Percentiles rank a stretch among this genome's conserved stretches.
Evolutionary conservation across 2,329 filamentous ascomycete genomes (phyloP).

Genomic region (Colletotrichum godetiae): DNA sequence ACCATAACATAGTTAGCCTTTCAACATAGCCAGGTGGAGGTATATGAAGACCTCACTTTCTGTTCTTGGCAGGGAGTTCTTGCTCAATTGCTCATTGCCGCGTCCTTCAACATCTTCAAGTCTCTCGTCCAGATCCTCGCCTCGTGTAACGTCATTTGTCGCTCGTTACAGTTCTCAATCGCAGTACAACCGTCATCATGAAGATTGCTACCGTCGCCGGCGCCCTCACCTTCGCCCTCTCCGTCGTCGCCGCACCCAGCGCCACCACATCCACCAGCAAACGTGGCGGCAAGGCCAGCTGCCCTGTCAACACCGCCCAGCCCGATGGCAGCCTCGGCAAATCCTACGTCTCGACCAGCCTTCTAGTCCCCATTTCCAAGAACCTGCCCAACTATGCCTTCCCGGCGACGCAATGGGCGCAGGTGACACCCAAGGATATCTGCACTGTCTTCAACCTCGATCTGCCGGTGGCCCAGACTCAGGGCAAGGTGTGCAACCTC

Average conservation of each 20-base stretch:
- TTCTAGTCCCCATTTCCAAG: conserved; percentile 28
- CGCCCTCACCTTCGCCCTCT: conserved; percentile 1
- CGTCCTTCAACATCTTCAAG: neutral
- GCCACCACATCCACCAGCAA: neutral
- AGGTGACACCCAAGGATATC: conserved; percentile 18
- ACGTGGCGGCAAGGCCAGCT: neutral
- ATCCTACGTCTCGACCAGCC: conserved; percentile 13
- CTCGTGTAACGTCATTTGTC: neutral
- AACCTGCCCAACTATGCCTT: conserved; percentile 11
- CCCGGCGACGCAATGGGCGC: conserved; percentile 8
- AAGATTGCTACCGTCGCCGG: conserved; percentile 14
- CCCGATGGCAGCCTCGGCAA: conserved; percentile 27
- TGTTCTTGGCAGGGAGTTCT: neutral
- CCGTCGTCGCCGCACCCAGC: conserved; percentile 11
- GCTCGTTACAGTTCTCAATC: neutral
- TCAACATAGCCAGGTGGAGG: neutral
- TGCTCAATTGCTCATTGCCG: neutral
- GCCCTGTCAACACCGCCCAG: conserved; percentile 27
- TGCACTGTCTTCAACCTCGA: conserved; percentile 35
- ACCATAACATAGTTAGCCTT: neutral
- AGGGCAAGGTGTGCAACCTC: conserved; percentile 32
- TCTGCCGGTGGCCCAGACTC: conserved; percentile 23
- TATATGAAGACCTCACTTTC: neutral
- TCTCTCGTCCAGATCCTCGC: neutral
- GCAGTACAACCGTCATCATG: neutral